phyloP scores from a whole-genome alignment of 129 eudicot genomes.

The Flaveria robusta region DNA sequence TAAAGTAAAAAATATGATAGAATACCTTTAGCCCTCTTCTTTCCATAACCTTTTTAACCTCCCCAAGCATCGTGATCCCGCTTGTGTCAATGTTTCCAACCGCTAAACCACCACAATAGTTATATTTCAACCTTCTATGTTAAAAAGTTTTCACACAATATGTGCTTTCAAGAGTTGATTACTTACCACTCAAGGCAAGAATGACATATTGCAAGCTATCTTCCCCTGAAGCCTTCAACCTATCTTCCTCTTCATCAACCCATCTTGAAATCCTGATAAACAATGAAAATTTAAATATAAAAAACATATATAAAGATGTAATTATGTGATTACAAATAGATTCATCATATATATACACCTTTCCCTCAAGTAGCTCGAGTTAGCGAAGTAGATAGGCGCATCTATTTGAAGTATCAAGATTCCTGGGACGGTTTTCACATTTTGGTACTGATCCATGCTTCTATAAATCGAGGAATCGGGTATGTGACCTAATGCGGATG shows the following conservation, averaged over 20 bases:
- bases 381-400: conserved; percentile 88
- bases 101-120: conserved; percentile 39
- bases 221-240: conserved; percentile 53
- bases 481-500: conserved; percentile 60
- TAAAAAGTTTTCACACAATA: neutral
- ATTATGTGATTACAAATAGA: neutral
- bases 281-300: neutral
- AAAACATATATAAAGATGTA: neutral
- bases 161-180: neutral
- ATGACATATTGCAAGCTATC: conserved; percentile 59
- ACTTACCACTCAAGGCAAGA: conserved; percentile 80
- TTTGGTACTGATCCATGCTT: conserved; percentile 79
- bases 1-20: neutral
- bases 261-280: conserved; percentile 70
- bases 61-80: conserved; percentile 88
- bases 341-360: conserved; percentile 49
- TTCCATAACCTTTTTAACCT: conserved; percentile 63
- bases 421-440: conserved; percentile 58
- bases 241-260: conserved; percentile 91
- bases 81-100: conserved; percentile 91
- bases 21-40: conserved; percentile 80
- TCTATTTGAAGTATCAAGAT: conserved; percentile 69
- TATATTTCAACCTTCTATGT: neutral
- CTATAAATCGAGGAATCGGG: conserved; percentile 65
- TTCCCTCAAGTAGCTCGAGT: conserved; percentile 75